These are phyloP conservation scores for Rhizoclosmatium sp. DNA, from an alignment of 192 early-diverging fungal species.

Conservation along the genomic window DNA sequence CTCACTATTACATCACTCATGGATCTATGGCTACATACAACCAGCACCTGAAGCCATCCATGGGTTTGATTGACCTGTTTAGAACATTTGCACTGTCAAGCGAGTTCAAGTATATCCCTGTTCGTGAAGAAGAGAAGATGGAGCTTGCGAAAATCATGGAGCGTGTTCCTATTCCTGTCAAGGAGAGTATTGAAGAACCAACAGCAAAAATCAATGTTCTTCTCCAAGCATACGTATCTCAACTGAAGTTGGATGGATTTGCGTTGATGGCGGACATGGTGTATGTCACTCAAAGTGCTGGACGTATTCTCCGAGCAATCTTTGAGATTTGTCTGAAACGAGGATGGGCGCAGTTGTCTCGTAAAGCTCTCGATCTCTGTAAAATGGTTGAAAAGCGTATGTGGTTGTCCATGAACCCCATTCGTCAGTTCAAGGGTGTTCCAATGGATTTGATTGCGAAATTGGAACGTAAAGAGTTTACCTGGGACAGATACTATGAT, in stretches of 20 bases:
- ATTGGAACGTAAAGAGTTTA: constrained; percentile 92
- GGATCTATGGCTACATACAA: constrained; percentile 94
- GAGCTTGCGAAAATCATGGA: constrained; percentile 89
- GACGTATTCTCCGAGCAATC: constrained; percentile 92
- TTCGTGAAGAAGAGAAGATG: constrained; percentile 93
- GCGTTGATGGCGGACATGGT: constrained; percentile 98
- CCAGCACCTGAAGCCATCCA: constrained; percentile 89
- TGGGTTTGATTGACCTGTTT: constrained; percentile 90
- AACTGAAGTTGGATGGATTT: constrained; percentile 91
- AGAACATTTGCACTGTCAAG: constrained; percentile 86
- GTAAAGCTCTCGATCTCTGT: constrained; percentile 89
- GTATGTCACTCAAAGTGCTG: constrained; percentile 95
- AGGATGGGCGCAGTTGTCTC: constrained; percentile 93
- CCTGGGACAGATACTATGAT: constrained; percentile 96
- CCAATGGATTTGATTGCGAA: constrained; percentile 83
- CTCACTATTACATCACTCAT: constrained; percentile 95
- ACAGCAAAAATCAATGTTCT: constrained; percentile 94
- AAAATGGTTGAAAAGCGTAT: constrained; percentile 97
- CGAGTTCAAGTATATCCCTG: constrained; percentile 94
- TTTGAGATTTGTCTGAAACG: constrained; percentile 95
- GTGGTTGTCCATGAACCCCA: constrained; percentile 95
- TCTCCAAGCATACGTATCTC: constrained; percentile 95
- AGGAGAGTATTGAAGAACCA: constrained; percentile 89
- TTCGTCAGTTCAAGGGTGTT: constrained; percentile 87
- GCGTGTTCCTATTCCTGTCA: constrained; percentile 94